Base-by-base conservation (phyloP, 306 rosid species). In the Vigna nakashimae region DNA sequence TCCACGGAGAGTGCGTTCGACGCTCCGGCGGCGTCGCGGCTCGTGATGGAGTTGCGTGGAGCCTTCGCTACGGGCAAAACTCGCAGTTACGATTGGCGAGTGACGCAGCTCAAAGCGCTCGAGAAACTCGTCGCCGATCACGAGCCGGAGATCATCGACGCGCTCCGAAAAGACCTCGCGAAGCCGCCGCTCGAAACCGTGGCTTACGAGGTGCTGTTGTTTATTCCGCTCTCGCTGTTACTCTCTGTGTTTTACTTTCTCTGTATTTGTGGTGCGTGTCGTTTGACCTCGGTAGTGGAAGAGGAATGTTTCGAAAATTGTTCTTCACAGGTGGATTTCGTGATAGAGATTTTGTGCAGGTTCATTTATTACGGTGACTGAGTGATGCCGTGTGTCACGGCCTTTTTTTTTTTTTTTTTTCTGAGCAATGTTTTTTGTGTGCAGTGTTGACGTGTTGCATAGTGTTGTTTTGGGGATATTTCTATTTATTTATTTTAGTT, bases 161-260 rank as follows among this genome's bases (percentile, higher is more conserved):
- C 87, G 59, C 82, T 86, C 8, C 48, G 4, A 64, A 43, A 64
- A 17, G 90, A 86, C 55, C 52, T 86, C 71, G 66, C 57, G 18
- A 91, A 93, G 82, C 98, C 97, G 3, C 90, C 88, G 0, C 63
- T 89, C 13, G 98, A 93, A 83, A 51, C 96, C 42, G 59, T 81
- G 18, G 63, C 55, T 30, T 87, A 88, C 17, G 98, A 91, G 98
- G 98, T 91, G 65, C 16, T 45, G 62, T 74, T 8, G 40, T 74
- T 74, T 65, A 1, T n/a, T 55, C 43, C 17, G 7, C 20, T 1
- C 15, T 51, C 26, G 6, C 24, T 1, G 36, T 66, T 65, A 17
- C 60, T 38, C 16, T 6, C 46, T 68, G 38, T 38, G 58, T 55
- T 69, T 40, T 43, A 0, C 6, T 30, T 20, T 4, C 0, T 20